Evolutionary conservation across 2,329 filamentous ascomycete genomes (phyloP).

Genomic region (Gyromitra esculenta): DNA sequence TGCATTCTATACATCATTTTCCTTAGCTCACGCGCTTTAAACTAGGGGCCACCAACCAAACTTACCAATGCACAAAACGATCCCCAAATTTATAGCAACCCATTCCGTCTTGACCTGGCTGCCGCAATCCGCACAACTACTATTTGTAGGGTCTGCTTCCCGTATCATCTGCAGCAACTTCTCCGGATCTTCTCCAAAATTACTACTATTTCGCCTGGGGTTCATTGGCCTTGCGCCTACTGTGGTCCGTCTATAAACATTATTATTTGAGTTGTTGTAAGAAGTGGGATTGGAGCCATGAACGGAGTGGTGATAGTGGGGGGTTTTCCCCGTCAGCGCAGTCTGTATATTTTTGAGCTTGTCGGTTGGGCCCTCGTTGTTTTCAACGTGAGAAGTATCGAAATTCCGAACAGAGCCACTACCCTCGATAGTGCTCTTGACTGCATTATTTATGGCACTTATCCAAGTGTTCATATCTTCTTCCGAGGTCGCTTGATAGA

Average conservation of each 20-base stretch:
- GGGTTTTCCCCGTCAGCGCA: constrained; percentile 89
- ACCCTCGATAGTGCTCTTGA: constrained; percentile 94
- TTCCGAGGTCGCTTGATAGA: constrained; percentile 97
- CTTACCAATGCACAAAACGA: constrained; percentile 76
- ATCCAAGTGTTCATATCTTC: constrained; percentile 99
- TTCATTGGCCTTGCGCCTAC: constrained; percentile 86
- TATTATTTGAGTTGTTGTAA: constrained; percentile 64
- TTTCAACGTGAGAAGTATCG: constrained; percentile 62
- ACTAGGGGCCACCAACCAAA: constrained; percentile 6
- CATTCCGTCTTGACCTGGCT: constrained; percentile 94
- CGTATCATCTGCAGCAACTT: constrained; percentile 87
- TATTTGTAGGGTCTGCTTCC: constrained; percentile 90
- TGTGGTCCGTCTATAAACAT: constrained; percentile 84
- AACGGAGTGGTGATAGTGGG: constrained; percentile 59
- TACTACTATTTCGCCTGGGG: constrained; percentile 71
- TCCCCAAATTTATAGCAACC: constrained; percentile 97
- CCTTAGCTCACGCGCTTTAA: constrained; percentile 11
- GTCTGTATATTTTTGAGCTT: constrained; percentile 84
- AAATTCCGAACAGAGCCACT: constrained; percentile 67
- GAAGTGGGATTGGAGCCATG: constrained; percentile 65
- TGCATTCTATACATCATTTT: constrained; percentile 79
- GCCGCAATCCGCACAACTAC: constrained; percentile 92
- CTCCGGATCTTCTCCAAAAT: constrained; percentile 82
- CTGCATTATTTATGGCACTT: constrained; percentile 90
- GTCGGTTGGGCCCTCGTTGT: constrained; percentile 66